Percentiles rank a stretch among this genome's conserved stretches.
These are phyloP conservation scores for Verticillium albo-atrum DNA, from an alignment of 2,329 filamentous ascomycete species.

Conservation along the genomic window DNA sequence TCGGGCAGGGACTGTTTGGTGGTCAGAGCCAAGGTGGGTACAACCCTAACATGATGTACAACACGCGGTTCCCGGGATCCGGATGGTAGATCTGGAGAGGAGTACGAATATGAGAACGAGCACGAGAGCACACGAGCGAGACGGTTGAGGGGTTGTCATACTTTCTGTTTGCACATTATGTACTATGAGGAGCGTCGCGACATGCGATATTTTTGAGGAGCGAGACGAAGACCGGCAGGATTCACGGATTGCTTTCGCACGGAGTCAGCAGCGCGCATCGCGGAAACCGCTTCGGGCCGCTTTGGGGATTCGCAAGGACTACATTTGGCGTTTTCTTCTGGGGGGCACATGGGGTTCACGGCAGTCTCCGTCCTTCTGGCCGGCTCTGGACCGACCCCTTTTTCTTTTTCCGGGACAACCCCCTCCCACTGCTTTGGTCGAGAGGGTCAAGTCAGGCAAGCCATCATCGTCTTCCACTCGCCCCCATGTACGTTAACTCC, in stretches of 20 bases:
- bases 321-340: conserved; percentile 14
- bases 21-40: conserved; percentile 94
- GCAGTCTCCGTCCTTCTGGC: conserved; percentile 12
- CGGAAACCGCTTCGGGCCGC: conserved; percentile 13
- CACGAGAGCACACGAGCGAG: background rate
- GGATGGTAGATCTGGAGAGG: conserved; percentile 13
- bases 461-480: conserved; percentile 65
- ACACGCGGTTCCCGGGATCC: conserved; percentile 20
- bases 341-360: conserved; percentile 4
- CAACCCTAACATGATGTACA: conserved; percentile 82
- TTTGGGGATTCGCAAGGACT: conserved; percentile 24
- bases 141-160: background rate
- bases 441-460: conserved; percentile 53
- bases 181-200: conserved; percentile 12
- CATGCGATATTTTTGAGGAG: conserved; percentile 5
- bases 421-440: conserved; percentile 11
- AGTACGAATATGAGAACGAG: conserved; percentile 1
- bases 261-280: conserved; percentile 40
- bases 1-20: conserved; percentile 85
- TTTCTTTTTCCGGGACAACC: conserved; percentile 1
- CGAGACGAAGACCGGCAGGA: conserved; percentile 3
- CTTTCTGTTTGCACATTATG: conserved; percentile 10
- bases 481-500: conserved; percentile 63
- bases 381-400: conserved; percentile 9
- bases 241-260: conserved; percentile 6